These are phyloP conservation scores for Fraxinus cuspidata DNA, from an alignment of 257 asterid species.

Conservation along the genomic window DNA sequence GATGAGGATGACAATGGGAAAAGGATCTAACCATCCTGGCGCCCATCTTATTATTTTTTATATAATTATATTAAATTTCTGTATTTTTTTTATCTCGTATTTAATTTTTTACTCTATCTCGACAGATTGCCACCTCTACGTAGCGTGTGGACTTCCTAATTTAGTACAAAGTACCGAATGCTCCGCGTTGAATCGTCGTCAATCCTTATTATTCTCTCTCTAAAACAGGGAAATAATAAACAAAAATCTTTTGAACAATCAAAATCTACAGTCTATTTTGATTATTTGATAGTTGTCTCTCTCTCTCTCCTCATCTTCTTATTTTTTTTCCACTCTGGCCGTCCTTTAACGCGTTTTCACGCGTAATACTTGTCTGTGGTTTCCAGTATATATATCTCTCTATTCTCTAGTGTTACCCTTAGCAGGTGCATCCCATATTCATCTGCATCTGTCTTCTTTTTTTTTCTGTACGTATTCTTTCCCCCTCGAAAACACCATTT, in stretches of 20 bases:
- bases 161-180: neutral
- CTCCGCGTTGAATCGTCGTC: neutral
- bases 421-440: conserved; percentile 4
- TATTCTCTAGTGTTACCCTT: neutral
- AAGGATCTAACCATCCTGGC: too few species aligned
- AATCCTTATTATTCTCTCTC: neutral
- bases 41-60: too few species aligned
- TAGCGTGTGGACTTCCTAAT: neutral
- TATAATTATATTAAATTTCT: too few species aligned
- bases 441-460: neutral
- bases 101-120: too few species aligned
- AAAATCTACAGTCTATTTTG: neutral
- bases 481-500: neutral
- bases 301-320: neutral
- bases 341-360: conserved; percentile 5
- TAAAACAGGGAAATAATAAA: neutral
- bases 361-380: conserved; percentile 1
- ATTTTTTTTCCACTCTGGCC: neutral
- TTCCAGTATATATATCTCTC: neutral
- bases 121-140: too few species aligned
- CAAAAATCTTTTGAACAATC: neutral
- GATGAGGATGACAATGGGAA: too few species aligned
- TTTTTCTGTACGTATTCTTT: neutral
- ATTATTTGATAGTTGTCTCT: neutral
- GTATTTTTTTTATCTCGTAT: too few species aligned